A percentile compares a stretch with the other conserved stretches of the same genome.
These are phyloP conservation scores for Cadophora luteo-olivacea DNA, from an alignment of 2,329 filamentous ascomycete genomes.

Conservation along the genomic window DNA sequence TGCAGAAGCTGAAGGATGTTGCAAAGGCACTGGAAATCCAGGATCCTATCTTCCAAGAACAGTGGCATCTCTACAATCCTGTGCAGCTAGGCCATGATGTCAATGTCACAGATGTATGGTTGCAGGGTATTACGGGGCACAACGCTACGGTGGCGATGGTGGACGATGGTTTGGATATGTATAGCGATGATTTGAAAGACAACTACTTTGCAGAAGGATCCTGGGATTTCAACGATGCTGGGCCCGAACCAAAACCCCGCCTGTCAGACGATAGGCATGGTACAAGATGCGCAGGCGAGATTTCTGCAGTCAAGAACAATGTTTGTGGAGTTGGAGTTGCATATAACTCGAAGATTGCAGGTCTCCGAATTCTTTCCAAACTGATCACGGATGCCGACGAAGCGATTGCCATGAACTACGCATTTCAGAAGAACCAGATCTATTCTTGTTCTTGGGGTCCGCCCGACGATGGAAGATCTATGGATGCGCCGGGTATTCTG, in stretches of 20 bases:
- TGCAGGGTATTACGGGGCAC: constrained; percentile 87
- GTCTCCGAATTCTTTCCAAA: constrained; percentile 90
- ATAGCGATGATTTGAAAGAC: constrained; percentile 87
- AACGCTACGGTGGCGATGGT: constrained; percentile 92
- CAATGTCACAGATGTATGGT: constrained; percentile 94
- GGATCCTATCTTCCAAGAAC: constrained; percentile 90
- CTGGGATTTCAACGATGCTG: constrained; percentile 93
- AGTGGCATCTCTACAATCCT: constrained; percentile 95
- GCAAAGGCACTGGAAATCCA: constrained; percentile 73
- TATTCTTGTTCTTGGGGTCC: constrained; percentile 99
- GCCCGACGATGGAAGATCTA: constrained; percentile 88
- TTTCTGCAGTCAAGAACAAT: constrained; percentile 89
- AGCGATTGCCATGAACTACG: constrained; percentile 90
- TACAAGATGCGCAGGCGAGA: constrained; percentile 92
- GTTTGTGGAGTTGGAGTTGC: constrained; percentile 96
- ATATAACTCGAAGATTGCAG: constrained; percentile 88
- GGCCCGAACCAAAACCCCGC: constrained; percentile 79
- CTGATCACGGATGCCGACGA: constrained; percentile 92
- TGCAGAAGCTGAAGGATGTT: constrained; percentile 65
- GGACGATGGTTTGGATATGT: constrained; percentile 95
- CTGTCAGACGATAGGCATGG: constrained; percentile 88
- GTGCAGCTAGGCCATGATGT: constrained; percentile 85
- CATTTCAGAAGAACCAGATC: constrained; percentile 89
- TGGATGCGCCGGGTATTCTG: constrained; percentile 90
- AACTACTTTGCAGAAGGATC: constrained; percentile 96